Evolutionary conservation across 148 eudicot species (phyloP), one percentile per base, ranked within the genome.

Genomic region (Pharnaceum exiguum): DNA sequence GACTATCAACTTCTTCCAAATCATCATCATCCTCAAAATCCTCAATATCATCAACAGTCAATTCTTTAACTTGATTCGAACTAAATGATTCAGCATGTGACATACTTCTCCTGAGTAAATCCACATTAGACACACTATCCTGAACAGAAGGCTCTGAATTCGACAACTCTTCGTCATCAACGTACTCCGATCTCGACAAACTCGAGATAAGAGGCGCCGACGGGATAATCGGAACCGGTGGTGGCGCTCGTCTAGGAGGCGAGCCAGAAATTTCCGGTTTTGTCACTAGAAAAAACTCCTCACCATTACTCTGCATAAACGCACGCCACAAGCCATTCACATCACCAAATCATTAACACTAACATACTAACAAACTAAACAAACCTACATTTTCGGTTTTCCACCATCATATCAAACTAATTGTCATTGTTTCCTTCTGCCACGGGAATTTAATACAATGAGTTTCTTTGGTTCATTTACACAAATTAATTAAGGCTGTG

Each of bases 11-110:
- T 79, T 82, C 93, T 44, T 83, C 96, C 61, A 81, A 39, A 63
- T 81, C 77, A 66, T 85, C 87, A 17, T 75, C 89, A 71, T 88
- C 99, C 55, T 93, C 99, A 61, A 94, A 84, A 74, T 89, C 96
- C 67, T 89, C 96, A 51, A 94, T 89, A 65, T 94, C 99, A 67
- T 94, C 99, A 16, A 94, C 81, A 4, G 96, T 82, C 58, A 94
- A 73, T 55, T 94, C 91, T 71, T 79, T 85, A 60, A 40, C 67
- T 73, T 80, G 91, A 47, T 60, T 63, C 18, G 96, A 80, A 68
- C 73, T 78, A 31, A 84, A 68, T 44, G 96, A 83, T 63, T 83
- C 84, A 65, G 78, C 72, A 36, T 78, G 72, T 10, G 83, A 72
- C 57, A 80, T 44, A 65, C 72, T 74, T 79, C 81, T 33, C 76